A percentile compares a stretch with the other conserved stretches of the same genome.
phyloP scores from a whole-genome alignment of 345 rosid genomes.

The Barbarea vulgaris region DNA sequence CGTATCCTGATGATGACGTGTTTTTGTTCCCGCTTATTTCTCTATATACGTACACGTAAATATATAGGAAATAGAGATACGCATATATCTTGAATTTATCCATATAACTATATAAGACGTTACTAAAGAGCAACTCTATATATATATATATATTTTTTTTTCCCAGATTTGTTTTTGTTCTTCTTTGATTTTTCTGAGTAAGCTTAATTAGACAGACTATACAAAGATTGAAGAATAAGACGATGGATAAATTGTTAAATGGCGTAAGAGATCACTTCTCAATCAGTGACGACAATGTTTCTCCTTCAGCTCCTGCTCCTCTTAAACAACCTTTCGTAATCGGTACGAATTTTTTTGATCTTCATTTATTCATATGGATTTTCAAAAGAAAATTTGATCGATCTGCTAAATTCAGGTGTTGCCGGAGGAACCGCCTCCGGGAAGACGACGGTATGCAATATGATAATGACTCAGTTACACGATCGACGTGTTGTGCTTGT shows the following conservation, averaged over 20 bases:
- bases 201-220: background rate
- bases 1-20: background rate
- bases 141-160: background rate
- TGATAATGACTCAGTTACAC: constrained; percentile 89
- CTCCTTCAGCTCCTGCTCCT: constrained; percentile 39
- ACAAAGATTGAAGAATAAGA: background rate
- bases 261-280: constrained; percentile 41
- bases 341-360: constrained; percentile 41
- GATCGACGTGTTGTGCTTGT: constrained; percentile 84
- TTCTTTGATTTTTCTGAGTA: constrained; percentile 14
- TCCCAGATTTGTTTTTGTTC: background rate
- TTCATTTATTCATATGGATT: too few species aligned
- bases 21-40: constrained; percentile 26
- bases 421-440: constrained; percentile 96
- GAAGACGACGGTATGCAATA: constrained; percentile 89
- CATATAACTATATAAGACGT: constrained; percentile 5
- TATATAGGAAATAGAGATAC: background rate
- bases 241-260: constrained; percentile 36
- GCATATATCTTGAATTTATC: background rate
- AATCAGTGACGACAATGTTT: constrained; percentile 37
- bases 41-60: background rate
- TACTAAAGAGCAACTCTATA: background rate
- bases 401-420: constrained; percentile 55
- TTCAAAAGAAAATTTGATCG: background rate
- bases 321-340: constrained; percentile 77